Conservation (phyloP, 202 grass and related monocot species). For the Elaeis oleifera region DNA sequence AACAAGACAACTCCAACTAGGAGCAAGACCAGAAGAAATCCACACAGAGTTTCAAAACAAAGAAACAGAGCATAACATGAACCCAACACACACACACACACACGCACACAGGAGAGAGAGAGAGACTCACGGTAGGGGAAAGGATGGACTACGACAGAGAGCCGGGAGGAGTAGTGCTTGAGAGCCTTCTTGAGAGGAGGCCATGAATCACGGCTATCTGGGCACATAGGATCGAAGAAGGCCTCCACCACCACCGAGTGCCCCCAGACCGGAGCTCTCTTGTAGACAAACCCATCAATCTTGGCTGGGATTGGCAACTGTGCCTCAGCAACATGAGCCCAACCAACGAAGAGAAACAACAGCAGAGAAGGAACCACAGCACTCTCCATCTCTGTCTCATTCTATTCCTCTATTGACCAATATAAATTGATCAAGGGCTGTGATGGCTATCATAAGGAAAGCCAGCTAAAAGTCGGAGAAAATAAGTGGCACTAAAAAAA, state of each 20-base stretch:
- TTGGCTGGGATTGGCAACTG: constrained; percentile 63
- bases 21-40: no score
- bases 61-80: no score
- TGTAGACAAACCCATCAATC: constrained; percentile 74
- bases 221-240: constrained; percentile 79
- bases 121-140: constrained; percentile 66
- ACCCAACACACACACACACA: no score
- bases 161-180: constrained; percentile 31
- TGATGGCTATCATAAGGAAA: no score
- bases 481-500: no score
- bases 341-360: background rate
- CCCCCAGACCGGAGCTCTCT: constrained; percentile 36
- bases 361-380: background rate
- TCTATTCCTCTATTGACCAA: no score
- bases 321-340: background rate
- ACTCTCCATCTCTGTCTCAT: background rate
- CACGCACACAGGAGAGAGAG: no score
- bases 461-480: no score
- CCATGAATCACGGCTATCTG: constrained; percentile 88
- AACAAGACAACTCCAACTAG: no score
- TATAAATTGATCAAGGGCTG: no score
- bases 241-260: constrained; percentile 75
- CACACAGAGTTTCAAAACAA: no score
- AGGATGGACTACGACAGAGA: constrained; percentile 72
- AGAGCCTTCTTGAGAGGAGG: constrained; percentile 52